Evolutionary conservation across 106 monocot genomes (phyloP), one percentile per base, ranked within the genome.

Genomic region (Dendrobium nobile): DNA sequence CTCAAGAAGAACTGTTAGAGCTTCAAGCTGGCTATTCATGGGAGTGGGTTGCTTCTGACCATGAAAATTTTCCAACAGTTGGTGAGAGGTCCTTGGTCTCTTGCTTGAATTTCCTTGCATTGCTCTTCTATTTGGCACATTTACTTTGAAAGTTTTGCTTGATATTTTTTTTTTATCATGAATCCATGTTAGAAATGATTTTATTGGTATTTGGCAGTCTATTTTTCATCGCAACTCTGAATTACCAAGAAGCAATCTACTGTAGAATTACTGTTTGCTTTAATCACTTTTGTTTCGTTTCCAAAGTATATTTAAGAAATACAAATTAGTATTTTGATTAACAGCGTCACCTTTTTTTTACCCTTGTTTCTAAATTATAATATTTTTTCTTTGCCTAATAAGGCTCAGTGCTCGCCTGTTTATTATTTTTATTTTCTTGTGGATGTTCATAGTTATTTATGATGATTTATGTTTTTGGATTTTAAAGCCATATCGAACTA

Each of bases 81-180:
- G 84, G 80, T 84, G 84, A 84, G 80, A 80, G 84, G 77, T 84
- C 80, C 77, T 80, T 80, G 80, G 80, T 80, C 48, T 80, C 41
- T 84, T 67, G 75, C 75, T 67, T 75, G 75, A 76, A 48, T 48
- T 76, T 47, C 13, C 4, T 48, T 47, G 76, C 37, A 76, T 1
- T 44, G 2, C 47, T 48, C 76, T 76, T 76, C 48, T 27, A 76
- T 76, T 74, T 48, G 47, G 48, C 10, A 24, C 27, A 37, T 76
- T 76, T 51, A 19, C 76, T 44, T 1, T 75, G 11, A 48, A 41
- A 47, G 0, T 26, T 17, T 76, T 76, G 47, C 18, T 76, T 76
- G 20, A 47, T 76, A 47, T 41, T 20, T 19, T n/a, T n/a, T 26
- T 45, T 41, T 4, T 6, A 43, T 70, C 13, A 31, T 70, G 70